These are phyloP conservation scores for Acacia acuminata DNA, from an alignment of 306 rosid genomes.

Conservation along the genomic window DNA sequence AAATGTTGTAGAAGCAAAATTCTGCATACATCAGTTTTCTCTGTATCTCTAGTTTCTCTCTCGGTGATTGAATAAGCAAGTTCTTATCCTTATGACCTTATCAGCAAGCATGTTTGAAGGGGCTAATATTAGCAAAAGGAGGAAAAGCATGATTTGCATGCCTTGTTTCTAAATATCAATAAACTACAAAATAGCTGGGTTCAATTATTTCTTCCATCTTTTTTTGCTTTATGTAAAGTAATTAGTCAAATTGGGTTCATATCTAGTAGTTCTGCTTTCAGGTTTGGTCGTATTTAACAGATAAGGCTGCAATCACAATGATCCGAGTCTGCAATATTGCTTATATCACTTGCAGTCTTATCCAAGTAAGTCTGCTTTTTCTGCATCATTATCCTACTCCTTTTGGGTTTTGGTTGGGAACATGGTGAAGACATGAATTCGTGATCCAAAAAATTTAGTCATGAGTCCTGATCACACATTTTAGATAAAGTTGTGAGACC, in stretches of 20 bases:
- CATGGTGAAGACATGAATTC: neutral
- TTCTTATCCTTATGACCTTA: constrained; percentile 13
- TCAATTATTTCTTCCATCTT: constrained; percentile 14
- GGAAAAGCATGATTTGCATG: neutral
- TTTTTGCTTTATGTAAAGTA: constrained; percentile 3
- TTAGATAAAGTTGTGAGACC: neutral
- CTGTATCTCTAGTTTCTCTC: neutral
- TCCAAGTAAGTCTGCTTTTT: neutral
- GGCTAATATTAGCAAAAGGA: neutral
- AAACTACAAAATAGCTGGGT: constrained; percentile 2
- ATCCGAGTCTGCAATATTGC: neutral
- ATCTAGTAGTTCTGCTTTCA: neutral
- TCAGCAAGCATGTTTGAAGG: neutral
- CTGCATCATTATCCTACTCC: constrained; percentile 8
- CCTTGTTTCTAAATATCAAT: constrained; percentile 5
- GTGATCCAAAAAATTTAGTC: neutral
- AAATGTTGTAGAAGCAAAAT: neutral
- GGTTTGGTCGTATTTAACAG: neutral
- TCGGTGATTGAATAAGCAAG: neutral
- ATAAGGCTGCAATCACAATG: constrained; percentile 1
- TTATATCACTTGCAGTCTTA: constrained; percentile 1
- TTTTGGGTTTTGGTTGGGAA: neutral
- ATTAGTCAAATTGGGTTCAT: constrained; percentile 15
- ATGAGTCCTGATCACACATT: neutral
- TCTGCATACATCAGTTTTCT: neutral